A percentile compares a stretch with the other conserved stretches of the same genome.
phyloP scores from a whole-genome alignment of 1,284 basidiomycete species.

The Ganoderma sinense region DNA sequence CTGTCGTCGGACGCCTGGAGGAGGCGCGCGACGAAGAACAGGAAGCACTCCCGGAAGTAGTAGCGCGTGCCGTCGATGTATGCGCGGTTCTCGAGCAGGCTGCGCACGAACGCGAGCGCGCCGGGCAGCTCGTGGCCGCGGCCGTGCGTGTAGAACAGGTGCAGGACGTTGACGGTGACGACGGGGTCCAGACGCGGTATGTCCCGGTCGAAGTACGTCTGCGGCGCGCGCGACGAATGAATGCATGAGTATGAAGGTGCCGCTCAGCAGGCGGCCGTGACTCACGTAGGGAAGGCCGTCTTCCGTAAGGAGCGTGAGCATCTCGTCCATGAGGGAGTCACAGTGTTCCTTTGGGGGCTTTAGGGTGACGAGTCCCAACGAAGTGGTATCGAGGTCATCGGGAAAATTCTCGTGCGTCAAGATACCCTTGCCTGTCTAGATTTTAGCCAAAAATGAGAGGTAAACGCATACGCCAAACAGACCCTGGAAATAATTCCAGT shows the following conservation, averaged over 20 bases:
- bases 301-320: slow-evolving; percentile 10
- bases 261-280: background rate
- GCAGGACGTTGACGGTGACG: slow-evolving; percentile 56
- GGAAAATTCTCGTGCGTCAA: slow-evolving; percentile 49
- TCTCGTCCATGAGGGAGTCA: slow-evolving; percentile 17
- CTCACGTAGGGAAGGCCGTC: slow-evolving; percentile 15
- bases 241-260: background rate
- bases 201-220: slow-evolving; percentile 45
- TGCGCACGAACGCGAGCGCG: slow-evolving; percentile 53
- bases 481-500: slow-evolving; percentile 43
- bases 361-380: slow-evolving; percentile 13
- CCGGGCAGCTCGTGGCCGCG: slow-evolving; percentile 49
- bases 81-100: slow-evolving; percentile 53
- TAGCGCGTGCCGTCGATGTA: slow-evolving; percentile 60
- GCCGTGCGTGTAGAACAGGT: slow-evolving; percentile 53
- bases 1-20: slow-evolving; percentile 43
- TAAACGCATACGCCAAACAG: background rate
- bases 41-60: slow-evolving; percentile 56
- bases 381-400: slow-evolving; percentile 49
- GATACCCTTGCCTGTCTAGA: slow-evolving; percentile 36
- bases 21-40: slow-evolving; percentile 56
- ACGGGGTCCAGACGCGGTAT: slow-evolving; percentile 42
- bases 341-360: slow-evolving; percentile 14
- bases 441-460: background rate
- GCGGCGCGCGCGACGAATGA: background rate